phyloP scores from a whole-genome alignment of 2,329 filamentous ascomycete genomes.

The Leptoxyphium fumago region DNA sequence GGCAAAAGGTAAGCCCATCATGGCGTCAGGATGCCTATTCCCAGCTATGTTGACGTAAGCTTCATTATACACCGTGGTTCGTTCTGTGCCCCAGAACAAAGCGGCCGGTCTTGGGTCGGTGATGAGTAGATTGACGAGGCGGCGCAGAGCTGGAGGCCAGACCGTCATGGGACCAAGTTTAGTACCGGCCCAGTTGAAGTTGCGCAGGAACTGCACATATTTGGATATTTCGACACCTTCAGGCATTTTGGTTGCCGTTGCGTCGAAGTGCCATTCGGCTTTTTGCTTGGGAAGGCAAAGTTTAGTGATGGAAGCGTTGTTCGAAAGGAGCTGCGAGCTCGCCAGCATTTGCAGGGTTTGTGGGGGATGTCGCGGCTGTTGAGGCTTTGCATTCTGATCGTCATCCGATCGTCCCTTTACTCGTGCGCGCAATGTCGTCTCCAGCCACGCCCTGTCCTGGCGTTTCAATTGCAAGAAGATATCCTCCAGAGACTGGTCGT shows the following conservation, averaged over 20 bases:
- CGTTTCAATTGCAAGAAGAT: constrained; percentile 2
- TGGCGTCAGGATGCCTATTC: constrained; percentile 11
- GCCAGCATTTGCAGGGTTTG: background rate
- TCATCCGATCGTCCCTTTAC: background rate
- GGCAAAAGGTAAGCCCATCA: constrained; percentile 5
- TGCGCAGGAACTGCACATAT: constrained; percentile 4
- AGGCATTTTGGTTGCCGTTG: constrained; percentile 3
- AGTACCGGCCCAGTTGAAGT: constrained; percentile 7
- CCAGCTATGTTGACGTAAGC: constrained; percentile 19
- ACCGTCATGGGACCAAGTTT: constrained; percentile 6
- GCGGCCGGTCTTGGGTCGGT: constrained; percentile 7
- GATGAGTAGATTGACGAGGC: constrained; percentile 8
- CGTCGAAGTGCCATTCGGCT: constrained; percentile 3
- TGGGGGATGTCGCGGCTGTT: background rate
- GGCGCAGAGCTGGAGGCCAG: constrained; percentile 7
- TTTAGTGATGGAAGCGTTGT: background rate
- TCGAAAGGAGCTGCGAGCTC: background rate
- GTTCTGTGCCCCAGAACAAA: constrained; percentile 17
- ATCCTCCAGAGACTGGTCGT: background rate
- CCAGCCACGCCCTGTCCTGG: constrained; percentile 6
- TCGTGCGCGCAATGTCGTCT: constrained; percentile 2
- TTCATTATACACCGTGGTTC: constrained; percentile 25
- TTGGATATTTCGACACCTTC: constrained; percentile 1
- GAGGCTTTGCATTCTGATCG: background rate
- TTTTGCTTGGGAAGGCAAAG: background rate